Evolutionary conservation across 768 basidiomycete species (phyloP).

Genomic region (Cystoderma amianthinum): DNA sequence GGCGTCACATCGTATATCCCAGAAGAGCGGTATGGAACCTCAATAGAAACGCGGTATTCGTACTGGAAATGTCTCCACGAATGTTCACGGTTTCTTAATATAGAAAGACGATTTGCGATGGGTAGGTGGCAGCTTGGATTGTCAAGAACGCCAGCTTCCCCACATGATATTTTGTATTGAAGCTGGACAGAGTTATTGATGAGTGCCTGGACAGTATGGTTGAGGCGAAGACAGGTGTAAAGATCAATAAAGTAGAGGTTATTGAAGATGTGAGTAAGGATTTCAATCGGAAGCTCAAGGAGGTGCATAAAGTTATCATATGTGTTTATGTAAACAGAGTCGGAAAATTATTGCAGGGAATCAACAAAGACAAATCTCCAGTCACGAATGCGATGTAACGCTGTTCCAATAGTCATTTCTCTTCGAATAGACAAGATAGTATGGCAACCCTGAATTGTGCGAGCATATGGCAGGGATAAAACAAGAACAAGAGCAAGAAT

Average conservation of each 20-base stretch:
- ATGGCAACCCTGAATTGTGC: too few species aligned
- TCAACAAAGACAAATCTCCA: too few species aligned
- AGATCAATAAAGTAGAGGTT: slow-evolving; percentile 1
- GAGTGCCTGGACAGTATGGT: slow-evolving; percentile 4
- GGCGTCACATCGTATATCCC: slow-evolving; percentile 11
- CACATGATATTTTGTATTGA: slow-evolving; percentile 6
- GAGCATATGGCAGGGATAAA: too few species aligned
- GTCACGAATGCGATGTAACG: too few species aligned
- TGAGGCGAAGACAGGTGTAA: slow-evolving; percentile 4
- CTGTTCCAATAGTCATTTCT: too few species aligned
- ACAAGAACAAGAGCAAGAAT: too few species aligned
- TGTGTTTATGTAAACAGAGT: too few species aligned
- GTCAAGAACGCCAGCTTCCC: slow-evolving; percentile 10
- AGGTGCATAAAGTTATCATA: not conserved
- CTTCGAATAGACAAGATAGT: too few species aligned
- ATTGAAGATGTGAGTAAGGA: slow-evolving; percentile 6
- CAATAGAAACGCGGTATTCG: slow-evolving; percentile 5
- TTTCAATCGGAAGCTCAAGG: slow-evolving; percentile 7
- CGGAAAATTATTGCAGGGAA: too few species aligned
- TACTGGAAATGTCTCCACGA: slow-evolving; percentile 9
- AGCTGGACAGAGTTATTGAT: slow-evolving; percentile 4
- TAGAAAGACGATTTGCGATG: slow-evolving; percentile 5
- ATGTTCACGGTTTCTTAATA: slow-evolving; percentile 5
- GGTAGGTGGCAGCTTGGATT: slow-evolving; percentile 6
- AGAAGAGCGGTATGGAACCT: slow-evolving; percentile 6